phyloP scores from a whole-genome alignment of 2,329 filamentous ascomycete genomes.

The Thermothelomyces thermophilus region DNA sequence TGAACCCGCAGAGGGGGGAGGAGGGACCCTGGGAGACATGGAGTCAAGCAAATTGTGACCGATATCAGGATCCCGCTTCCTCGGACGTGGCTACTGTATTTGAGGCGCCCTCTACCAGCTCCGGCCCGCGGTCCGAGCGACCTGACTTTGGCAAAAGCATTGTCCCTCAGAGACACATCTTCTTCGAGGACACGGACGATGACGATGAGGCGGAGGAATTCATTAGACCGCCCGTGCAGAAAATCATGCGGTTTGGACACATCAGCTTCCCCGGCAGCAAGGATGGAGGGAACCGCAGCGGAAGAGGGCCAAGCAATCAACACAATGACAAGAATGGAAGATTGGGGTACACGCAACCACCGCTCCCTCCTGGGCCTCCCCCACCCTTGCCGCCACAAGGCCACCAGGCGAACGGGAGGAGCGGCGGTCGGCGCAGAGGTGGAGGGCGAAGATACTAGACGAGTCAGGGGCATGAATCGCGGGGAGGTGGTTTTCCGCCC shows the following conservation, averaged over 20 bases:
- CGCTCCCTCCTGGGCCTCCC: constrained; percentile 22
- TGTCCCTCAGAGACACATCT: constrained; percentile 32
- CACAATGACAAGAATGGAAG: constrained; percentile 5
- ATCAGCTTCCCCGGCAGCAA: constrained; percentile 15
- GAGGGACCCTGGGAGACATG: constrained; percentile 40
- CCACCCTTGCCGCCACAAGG: constrained; percentile 10
- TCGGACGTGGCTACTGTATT: constrained; percentile 33
- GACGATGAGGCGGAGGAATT: constrained; percentile 36
- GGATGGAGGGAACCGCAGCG: not conserved
- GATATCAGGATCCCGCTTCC: constrained; percentile 44
- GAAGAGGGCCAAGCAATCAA: constrained; percentile 5
- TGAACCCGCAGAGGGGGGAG: constrained; percentile 23
- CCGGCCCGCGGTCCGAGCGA: constrained; percentile 4
- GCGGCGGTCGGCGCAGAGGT: constrained; percentile 8
- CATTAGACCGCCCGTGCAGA: constrained; percentile 32
- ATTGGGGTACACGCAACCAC: constrained; percentile 6
- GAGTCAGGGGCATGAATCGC: too few relatives aligned
- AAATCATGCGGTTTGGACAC: constrained; percentile 28
- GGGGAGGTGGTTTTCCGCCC: not conserved
- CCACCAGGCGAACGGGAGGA: constrained; percentile 2
- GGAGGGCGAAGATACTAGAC: constrained; percentile 1
- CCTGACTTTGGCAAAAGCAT: constrained; percentile 28
- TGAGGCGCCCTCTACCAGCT: constrained; percentile 9
- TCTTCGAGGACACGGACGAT: constrained; percentile 43
- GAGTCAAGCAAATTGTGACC: constrained; percentile 42